phyloP scores from a whole-genome alignment of 2,329 filamentous ascomycete species.

The Lasiodiplodia sp. region DNA sequence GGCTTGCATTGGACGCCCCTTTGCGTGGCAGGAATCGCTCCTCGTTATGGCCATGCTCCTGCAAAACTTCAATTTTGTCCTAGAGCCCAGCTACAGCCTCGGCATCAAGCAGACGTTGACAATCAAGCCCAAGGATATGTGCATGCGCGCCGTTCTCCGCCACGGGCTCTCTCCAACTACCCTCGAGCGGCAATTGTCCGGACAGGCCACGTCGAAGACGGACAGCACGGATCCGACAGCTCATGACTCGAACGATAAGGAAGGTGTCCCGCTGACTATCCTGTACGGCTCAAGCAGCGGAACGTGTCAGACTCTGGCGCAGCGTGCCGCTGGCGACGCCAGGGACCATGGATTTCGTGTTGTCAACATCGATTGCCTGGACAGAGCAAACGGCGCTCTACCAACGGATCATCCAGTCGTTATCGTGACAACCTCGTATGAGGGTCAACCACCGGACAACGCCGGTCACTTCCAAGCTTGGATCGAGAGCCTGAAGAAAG shows the following conservation, averaged over 20 bases:
- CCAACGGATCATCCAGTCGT: constrained; percentile 68
- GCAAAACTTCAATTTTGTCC: neutral
- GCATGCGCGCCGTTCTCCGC: neutral
- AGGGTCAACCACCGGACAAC: constrained; percentile 77
- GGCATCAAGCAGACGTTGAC: neutral
- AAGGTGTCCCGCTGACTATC: neutral
- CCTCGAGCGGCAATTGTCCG: neutral
- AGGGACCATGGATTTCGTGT: neutral
- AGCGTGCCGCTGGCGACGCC: neutral
- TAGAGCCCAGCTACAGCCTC: neutral
- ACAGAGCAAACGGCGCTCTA: constrained; percentile 62
- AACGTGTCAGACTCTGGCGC: neutral
- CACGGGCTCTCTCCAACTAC: neutral
- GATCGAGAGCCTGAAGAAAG: neutral
- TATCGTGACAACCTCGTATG: constrained; percentile 75
- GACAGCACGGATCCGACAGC: too few species aligned
- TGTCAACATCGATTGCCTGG: neutral
- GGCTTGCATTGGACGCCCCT: constrained; percentile 75
- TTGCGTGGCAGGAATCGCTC: constrained; percentile 73
- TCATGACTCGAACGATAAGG: too few species aligned
- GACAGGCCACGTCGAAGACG: neutral
- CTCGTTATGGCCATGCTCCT: constrained; percentile 45
- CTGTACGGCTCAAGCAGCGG: neutral
- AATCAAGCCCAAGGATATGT: neutral
- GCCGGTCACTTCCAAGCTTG: constrained; percentile 48